Evolutionary conservation across 352 stramenopile genomes (phyloP).

Genomic region (Aphanomyces invadans): DNA sequence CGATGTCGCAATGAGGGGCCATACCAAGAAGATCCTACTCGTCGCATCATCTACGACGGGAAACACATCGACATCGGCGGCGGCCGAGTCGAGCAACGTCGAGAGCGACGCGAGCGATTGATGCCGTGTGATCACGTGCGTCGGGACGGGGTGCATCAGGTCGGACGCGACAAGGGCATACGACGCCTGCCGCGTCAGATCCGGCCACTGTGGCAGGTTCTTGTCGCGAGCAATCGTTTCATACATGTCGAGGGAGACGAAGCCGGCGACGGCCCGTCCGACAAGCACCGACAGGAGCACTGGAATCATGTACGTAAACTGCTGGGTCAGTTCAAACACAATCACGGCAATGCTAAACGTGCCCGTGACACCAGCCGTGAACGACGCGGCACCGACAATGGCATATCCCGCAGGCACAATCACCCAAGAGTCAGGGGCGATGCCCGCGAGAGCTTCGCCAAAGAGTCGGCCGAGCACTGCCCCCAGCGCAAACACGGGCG

Average conservation of each 20-base stretch:
- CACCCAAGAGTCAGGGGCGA: constrained; percentile 22
- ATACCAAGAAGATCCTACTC: constrained; percentile 47
- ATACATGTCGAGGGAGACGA: constrained; percentile 78
- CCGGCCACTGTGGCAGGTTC: constrained; percentile 71
- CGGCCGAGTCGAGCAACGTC: constrained; percentile 35
- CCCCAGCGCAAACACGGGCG: constrained; percentile 86
- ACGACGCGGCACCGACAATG: constrained; percentile 70
- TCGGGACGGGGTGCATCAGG: constrained; percentile 50
- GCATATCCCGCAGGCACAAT: constrained; percentile 67
- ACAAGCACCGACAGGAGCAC: constrained; percentile 76
- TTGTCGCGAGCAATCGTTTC: constrained; percentile 75
- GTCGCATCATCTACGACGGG: constrained; percentile 57
- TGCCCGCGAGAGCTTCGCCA: constrained; percentile 46
- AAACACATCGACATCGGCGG: constrained; percentile 42
- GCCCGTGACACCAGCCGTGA: constrained; percentile 70
- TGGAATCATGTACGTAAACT: constrained; percentile 86
- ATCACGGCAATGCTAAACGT: constrained; percentile 78
- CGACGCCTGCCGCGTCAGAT: constrained; percentile 66
- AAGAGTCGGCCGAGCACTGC: constrained; percentile 81
- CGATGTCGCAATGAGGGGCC: not conserved
- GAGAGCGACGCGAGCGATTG: constrained; percentile 49
- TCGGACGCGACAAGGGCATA: constrained; percentile 62
- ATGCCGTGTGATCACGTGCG: constrained; percentile 39
- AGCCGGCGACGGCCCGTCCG: constrained; percentile 48
- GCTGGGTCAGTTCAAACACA: constrained; percentile 80